Evolutionary conservation across 108 stramenopile species (phyloP), one percentile per base, ranked within the genome.

Genomic region (Nitzschia palea): DNA sequence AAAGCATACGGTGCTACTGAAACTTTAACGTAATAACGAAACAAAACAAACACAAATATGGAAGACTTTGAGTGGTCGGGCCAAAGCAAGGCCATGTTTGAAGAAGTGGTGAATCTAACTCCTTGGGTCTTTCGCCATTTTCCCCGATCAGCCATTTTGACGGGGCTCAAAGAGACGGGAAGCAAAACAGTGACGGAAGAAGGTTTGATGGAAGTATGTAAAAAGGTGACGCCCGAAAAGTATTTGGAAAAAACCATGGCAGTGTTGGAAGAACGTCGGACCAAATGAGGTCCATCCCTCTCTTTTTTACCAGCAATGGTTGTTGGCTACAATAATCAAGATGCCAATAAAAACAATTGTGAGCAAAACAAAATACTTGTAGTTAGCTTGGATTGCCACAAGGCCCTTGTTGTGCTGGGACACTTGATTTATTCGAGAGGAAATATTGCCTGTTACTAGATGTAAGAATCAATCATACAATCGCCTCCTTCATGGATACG

Each of bases 111-210:
- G 17, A 48, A 48, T 48, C 9, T 48, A 4, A 48, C 47, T 12
- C 47, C 47, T 20, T 48, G 47, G 47, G 22, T 48, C 4, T 48
- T 48, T 20, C 47, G 47, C 4, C 47, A 48, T 20, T 48, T 48
- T 18, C 47, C 47, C 4, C 9, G 47, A n/a, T n/a, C 47, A 20
- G 9, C 47, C 47, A 48, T 48, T 48, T 20, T 48, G 4, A 48
- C 9, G n/a, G 47, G 47, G 4, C 47, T 48, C 4, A 10, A 48
- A 20, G 47, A 18, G 22, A 48, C 4, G 47, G 47, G n/a, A 20
- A 18, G 47, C 47, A 20, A 4, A 8, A 48, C 47, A 5, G 47
- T 48, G 47, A 48, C 47, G 47, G 47, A 48, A 48, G 47, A 48
- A 4, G 18, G 4, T 4, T 18, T 48, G 47, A 48, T 48, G 15